These are phyloP conservation scores for Monosporascus sp. DNA, from an alignment of 2,329 filamentous ascomycete species.

Conservation along the genomic window DNA sequence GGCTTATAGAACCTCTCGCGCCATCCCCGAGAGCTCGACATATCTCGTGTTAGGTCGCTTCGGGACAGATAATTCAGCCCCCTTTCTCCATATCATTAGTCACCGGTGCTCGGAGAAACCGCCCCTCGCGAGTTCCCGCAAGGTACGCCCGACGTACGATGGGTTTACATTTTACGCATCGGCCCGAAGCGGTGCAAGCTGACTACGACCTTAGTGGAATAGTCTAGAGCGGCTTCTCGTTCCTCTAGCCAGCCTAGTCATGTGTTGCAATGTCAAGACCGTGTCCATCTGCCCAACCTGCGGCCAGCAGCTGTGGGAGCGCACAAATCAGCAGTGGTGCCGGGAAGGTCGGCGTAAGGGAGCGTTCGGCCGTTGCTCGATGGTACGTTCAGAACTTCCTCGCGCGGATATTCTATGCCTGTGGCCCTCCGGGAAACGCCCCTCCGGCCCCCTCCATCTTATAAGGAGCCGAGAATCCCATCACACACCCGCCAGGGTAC, in stretches of 20 bases:
- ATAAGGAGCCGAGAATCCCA: too few species aligned
- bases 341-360: conserved; percentile 6
- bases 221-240: not conserved
- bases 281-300: conserved; percentile 11
- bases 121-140: not conserved
- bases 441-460: too few species aligned
- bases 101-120: not conserved
- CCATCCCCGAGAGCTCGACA: not conserved
- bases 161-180: not conserved
- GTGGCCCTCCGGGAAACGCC: too few species aligned
- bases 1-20: not conserved
- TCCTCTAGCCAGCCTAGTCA: not conserved
- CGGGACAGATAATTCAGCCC: not conserved
- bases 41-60: not conserved
- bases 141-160: not conserved
- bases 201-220: not conserved
- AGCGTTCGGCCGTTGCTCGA: conserved; percentile 9
- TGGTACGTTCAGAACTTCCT: not conserved
- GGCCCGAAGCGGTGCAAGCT: not conserved
- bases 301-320: conserved; percentile 8
- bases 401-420: too few species aligned
- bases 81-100: not conserved
- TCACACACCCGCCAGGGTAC: too few species aligned
- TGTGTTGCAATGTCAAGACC: conserved; percentile 11
- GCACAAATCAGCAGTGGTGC: conserved; percentile 10